Evolutionary conservation across 768 basidiomycete genomes (phyloP), one percentile per base, ranked within the genome.

Genomic region (Infundibulicybe gibba): DNA sequence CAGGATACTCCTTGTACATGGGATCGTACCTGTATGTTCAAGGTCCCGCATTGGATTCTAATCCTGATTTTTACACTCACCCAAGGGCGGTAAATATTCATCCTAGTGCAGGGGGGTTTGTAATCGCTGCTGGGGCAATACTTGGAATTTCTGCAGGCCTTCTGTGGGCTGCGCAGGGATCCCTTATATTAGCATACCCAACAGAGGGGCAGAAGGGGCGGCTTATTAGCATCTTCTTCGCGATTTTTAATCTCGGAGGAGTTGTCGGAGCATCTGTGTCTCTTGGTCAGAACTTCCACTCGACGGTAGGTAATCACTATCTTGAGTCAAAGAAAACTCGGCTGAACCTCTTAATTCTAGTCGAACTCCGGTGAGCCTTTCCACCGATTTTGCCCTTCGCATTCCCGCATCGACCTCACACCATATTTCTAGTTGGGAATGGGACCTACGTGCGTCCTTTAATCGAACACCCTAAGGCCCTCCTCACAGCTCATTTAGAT

Each of bases 91-190:
- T 83, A 57, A 90, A 89, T 53, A 85, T 90, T 32, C 85, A 90
- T 54, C 69, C 76, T 6, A 56, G 66, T 15, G 79, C 80, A 8
- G 71, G 72, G 35, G 69, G 65, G n/a, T 92, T 90, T 59, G 82
- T 87, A 32, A 79, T 91, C 52, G 77, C 71, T 13, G 74, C 87
- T 2, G 90, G 89, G 17, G 83, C 85, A 21, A 61, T 88, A 41
- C 80, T 90, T 14, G 90, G 90, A 19, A 55, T 89, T 43, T 87
- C 85, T 57, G 89, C 76, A 3, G 76, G 75, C 41, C 57, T 92
- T 35, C 68, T 91, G 12, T 91, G 90, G 90, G 84, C 87, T 2
- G 86, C 88, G 0, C 89, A 92, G 56, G 90, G 88, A 10, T 81
- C 80, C 6, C 68, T 92, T 47, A 91, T 91, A 81, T 67, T 93